Base-by-base conservation (phyloP, 441 rosid genomes). In the Theobroma grandiflorum region DNA sequence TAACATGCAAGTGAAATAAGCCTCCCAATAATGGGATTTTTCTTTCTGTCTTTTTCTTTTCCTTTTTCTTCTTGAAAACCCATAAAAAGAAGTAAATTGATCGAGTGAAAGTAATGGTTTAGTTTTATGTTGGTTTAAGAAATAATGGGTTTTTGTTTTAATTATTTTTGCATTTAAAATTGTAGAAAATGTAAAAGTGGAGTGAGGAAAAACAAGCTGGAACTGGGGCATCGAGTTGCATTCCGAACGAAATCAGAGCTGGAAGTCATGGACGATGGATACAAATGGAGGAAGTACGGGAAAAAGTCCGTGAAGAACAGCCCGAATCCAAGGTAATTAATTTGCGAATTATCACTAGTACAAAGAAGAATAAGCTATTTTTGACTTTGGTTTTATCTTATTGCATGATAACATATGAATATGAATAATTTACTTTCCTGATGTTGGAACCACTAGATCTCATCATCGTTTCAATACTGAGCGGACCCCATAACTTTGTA, bases 231-330 rank as follows among this genome's bases (percentile, higher is more conserved):
- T 53, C 84, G 93, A 81, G 89, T 90, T 73, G 92, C 95, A 80
- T 90, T 92, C 72, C 83, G 87, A 75, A 92, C 89, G 45, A 87
- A 87, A 82, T 89, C 95, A 55, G 87, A 90, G 85, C 78, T 82
- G 43, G 95, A 92, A 73, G 88, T 89, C 59, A 86, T 92, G 87
- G 91, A 90, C 58, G 95, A 92, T 84, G 95, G 94, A 43, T 92
- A 80, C 67, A 90, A 89, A 77, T 92, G 94, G 95, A 88, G 95
- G 79, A 92, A 92, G 42, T 92, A 92, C 67, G 95, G 95, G 22
- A 92, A 92, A 82, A 92, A 92, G 74, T 83, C 90, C 4, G 90
- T 92, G 76, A 91, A 91, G 81, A 90, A 89, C 89, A 90, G 88
- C 83, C 86, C 84, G 2, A 86, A 91, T 81, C 91, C 91, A 31